Evolutionary conservation across 1,284 basidiomycete species (phyloP).

Genomic region (Xanthoconium separans): DNA sequence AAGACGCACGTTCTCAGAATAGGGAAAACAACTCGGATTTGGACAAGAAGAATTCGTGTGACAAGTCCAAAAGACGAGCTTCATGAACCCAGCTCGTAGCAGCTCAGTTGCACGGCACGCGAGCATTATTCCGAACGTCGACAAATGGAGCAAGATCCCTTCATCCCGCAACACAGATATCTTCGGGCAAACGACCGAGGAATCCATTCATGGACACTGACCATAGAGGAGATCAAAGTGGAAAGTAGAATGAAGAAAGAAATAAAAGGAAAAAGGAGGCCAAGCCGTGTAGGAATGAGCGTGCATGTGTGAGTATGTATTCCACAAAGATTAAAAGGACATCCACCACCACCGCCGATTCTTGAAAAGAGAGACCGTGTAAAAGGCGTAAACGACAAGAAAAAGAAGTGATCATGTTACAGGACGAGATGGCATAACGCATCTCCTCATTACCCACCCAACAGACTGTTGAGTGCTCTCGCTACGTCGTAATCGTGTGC

Average conservation of each 20-base stretch:
- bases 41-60: conserved; percentile 8
- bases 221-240: neutral
- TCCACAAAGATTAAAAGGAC: conserved; percentile 21
- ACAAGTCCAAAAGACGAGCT: conserved; percentile 1
- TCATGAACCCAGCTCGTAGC: neutral
- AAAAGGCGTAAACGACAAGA: neutral
- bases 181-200: conserved; percentile 2
- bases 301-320: conserved; percentile 28
- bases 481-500: conserved; percentile 72
- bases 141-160: neutral
- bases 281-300: conserved; percentile 23
- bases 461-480: conserved; percentile 68
- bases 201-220: conserved; percentile 19
- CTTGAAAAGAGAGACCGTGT: conserved; percentile 15
- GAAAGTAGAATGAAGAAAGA: neutral
- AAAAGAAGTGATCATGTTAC: conserved; percentile 9
- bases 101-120: neutral
- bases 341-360: conserved; percentile 6
- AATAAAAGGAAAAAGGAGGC: conserved; percentile 3
- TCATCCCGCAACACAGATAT: neutral
- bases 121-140: neutral
- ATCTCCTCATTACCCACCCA: conserved; percentile 37
- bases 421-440: conserved; percentile 18
- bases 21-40: conserved; percentile 7
- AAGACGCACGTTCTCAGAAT: conserved; percentile 11